Conservation (phyloP, 805 yeast species). For the Metschnikowia cerradonensis region DNA sequence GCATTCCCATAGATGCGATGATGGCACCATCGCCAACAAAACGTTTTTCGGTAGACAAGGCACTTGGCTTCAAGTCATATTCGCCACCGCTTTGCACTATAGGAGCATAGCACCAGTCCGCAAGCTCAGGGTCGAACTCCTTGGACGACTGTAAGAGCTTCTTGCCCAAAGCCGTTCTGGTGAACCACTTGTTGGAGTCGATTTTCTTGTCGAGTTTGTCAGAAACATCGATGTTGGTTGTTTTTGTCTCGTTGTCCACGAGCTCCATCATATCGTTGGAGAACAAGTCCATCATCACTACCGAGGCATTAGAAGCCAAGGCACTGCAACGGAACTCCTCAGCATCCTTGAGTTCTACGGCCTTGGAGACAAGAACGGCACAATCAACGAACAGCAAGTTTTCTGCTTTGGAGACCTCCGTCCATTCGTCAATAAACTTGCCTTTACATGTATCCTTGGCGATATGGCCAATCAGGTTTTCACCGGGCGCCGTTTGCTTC, state of each 20-base stretch:
- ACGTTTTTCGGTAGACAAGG: conserved; percentile 63
- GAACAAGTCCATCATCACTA: conserved; percentile 74
- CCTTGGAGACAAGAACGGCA: conserved; percentile 47
- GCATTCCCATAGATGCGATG: conserved; percentile 75
- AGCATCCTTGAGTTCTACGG: conserved; percentile 73
- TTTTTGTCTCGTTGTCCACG: conserved; percentile 80
- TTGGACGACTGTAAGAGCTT: conserved; percentile 45
- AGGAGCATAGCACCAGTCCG: conserved; percentile 95
- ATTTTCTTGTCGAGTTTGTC: conserved; percentile 77
- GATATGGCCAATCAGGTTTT: conserved; percentile 56
- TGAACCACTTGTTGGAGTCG: conserved; percentile 67
- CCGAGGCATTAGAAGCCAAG: conserved; percentile 73
- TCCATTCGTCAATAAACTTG: conserved; percentile 82
- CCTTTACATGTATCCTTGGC: conserved; percentile 78
- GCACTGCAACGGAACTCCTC: conserved; percentile 64
- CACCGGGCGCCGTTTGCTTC: conserved; percentile 34
- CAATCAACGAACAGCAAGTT: conserved; percentile 44
- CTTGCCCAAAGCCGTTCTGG: conserved; percentile 47
- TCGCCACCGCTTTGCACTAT: conserved; percentile 84
- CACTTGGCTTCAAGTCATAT: conserved; percentile 80
- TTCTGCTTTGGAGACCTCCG: conserved; percentile 31
- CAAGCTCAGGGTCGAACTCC: conserved; percentile 68
- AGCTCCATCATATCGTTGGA: conserved; percentile 83
- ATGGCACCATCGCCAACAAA: conserved; percentile 72
- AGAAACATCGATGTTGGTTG: conserved; percentile 67